Base-by-base conservation (phyloP, 2,329 filamentous ascomycete genomes). In the Fusarium sarcochroum region DNA sequence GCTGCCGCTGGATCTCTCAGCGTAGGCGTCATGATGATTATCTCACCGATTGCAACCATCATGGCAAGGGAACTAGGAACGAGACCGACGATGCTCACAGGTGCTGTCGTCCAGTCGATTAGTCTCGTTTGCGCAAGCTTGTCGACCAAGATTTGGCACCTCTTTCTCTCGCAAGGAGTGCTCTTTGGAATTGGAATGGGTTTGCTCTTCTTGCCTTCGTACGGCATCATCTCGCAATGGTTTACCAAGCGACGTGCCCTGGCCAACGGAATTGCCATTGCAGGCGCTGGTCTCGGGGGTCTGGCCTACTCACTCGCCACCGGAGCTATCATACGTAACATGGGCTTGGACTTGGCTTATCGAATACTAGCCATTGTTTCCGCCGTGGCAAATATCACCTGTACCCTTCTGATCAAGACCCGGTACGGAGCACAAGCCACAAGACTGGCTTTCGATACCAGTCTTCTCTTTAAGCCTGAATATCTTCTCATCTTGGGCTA, bases 101-200 rank as follows among this genome's bases (percentile, higher is more conserved):
- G 87, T 0, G 85, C 87, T 0, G 18, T 86, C 2, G 82, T 87
- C 1, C 86, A 85, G 0, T 78, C 83, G 8, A 80, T 80, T 0
- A 84, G 83, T 7, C 78, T 90, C 25, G 82, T 89, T 8, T 80
- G 80, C 1, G 84, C 88, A 0, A 85, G 82, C 6, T 86, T 88
- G 50, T 81, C 86, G 0, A 81, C 71, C 1, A 56, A 81, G 10
- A 84, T 87, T 14, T 90, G 87, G 87, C 87, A 90, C 11, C 78
- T 90, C 0, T 89, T 89, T 58, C 79, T 91, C 0, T 82, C 80
- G 3, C 88, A 90, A 63, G 88, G 88, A 1, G 73, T 89, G 1
- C 84, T 85, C 55, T 89, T 90, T 52, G 88, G 89, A 1, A 80
- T 84, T 60, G 89, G 88, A 1, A 86, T 90, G 80, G 88, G 88